Evolutionary conservation across 495 filamentous ascomycete genomes (phyloP).

Genomic region (Talaromyces nanjingensis): DNA sequence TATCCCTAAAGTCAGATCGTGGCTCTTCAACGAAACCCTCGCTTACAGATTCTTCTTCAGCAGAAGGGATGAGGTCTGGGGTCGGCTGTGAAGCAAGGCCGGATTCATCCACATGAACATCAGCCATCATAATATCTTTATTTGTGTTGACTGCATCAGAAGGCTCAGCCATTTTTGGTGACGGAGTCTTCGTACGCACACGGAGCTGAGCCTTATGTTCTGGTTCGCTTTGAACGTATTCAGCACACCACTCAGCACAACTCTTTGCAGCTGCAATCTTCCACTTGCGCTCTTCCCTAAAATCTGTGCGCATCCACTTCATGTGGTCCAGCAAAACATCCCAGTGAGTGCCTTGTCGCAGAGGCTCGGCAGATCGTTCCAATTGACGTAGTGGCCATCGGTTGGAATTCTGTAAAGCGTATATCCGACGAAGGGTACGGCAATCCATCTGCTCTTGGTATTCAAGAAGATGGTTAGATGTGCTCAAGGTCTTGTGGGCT

Average conservation of each 20-base stretch:
- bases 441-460: slow-evolving; percentile 79
- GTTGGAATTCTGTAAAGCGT: slow-evolving; percentile 79
- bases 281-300: slow-evolving; percentile 89
- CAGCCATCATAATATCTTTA: slow-evolving; percentile 7
- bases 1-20: slow-evolving; percentile 30
- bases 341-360: slow-evolving; percentile 65
- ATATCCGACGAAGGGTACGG: slow-evolving; percentile 74
- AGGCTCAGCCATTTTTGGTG: slow-evolving; percentile 12
- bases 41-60: slow-evolving; percentile 48
- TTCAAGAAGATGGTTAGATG: slow-evolving; percentile 65
- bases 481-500: slow-evolving; percentile 77
- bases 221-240: slow-evolving; percentile 59
- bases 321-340: slow-evolving; percentile 84
- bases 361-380: slow-evolving; percentile 70
- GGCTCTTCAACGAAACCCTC: slow-evolving; percentile 43
- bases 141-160: slow-evolving; percentile 8
- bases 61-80: slow-evolving; percentile 65
- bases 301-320: slow-evolving; percentile 97
- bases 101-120: slow-evolving; percentile 24
- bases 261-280: slow-evolving; percentile 74
- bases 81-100: slow-evolving; percentile 44
- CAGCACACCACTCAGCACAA: slow-evolving; percentile 71
- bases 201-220: slow-evolving; percentile 60
- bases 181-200: slow-evolving; percentile 47
- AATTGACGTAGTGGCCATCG: slow-evolving; percentile 88